A percentile compares a stretch with the other conserved stretches of the same genome.
Conservation (phyloP, 345 rosid species). For the Cardamine occulta region DNA sequence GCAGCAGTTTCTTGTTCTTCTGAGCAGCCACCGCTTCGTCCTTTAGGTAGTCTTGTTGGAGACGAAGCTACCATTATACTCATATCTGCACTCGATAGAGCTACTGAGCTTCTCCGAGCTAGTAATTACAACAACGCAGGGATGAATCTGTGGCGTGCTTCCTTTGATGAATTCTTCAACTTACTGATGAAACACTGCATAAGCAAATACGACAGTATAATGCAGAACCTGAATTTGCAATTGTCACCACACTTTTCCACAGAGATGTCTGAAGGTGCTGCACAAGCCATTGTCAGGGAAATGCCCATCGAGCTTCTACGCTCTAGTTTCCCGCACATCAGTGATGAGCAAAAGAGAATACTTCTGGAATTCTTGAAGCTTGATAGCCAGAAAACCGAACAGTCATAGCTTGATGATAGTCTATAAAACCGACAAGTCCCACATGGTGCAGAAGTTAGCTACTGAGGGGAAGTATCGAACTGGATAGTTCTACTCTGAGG, state of each 20-base stretch:
- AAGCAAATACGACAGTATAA: constrained; percentile 72
- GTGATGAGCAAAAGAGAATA: constrained; percentile 66
- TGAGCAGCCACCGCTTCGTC: constrained; percentile 89
- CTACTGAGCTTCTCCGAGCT: constrained; percentile 64
- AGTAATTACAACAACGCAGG: constrained; percentile 56
- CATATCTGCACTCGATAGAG: constrained; percentile 71
- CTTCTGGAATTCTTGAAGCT: constrained; percentile 77
- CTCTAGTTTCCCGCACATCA: constrained; percentile 74
- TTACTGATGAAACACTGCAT: constrained; percentile 79
- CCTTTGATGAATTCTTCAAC: constrained; percentile 83
- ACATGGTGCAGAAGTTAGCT: constrained; percentile 14
- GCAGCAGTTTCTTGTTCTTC: constrained; percentile 87
- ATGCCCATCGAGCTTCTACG: constrained; percentile 83
- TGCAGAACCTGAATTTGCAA: constrained; percentile 62
- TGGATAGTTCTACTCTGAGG: background rate
- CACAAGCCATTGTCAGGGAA: constrained; percentile 79
- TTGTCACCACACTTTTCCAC: constrained; percentile 43
- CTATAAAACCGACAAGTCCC: background rate
- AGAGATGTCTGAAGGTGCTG: constrained; percentile 54
- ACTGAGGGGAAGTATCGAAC: background rate
- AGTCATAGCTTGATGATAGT: constrained; percentile 3
- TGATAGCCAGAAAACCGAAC: constrained; percentile 43
- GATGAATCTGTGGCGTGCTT: constrained; percentile 80
- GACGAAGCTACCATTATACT: constrained; percentile 71
- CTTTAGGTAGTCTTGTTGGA: constrained; percentile 74